Base-by-base conservation (phyloP, 305 asterid genomes). In the Fraxinus greggii region DNA sequence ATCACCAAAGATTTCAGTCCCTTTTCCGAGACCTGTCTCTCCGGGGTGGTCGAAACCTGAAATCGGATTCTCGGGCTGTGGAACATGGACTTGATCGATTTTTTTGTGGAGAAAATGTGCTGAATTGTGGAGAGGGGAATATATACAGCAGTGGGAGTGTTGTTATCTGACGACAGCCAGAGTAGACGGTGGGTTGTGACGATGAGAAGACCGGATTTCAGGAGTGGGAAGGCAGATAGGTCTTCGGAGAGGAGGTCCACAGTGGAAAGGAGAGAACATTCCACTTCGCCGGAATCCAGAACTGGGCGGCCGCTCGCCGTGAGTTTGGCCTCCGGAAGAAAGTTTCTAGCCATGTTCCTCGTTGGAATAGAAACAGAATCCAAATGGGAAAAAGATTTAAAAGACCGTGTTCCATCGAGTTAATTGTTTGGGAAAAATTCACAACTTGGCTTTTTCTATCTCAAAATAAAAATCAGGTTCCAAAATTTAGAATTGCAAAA, bases 101-200 rank as follows among this genome's bases (percentile, higher is more conserved):
- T 94, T 80, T 89, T 92, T 5, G 84, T 24, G 80, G 97, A 87
- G 78, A 89, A 79, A 5, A 94, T 92, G 82, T 92, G 90, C 12
- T 89, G 86, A 51, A 95, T 59, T 51, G 93, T 79, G 21, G 97
- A 85, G 4, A 92, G 92, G 5, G 97, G 93, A 84, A 95, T 78
- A 78, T 85, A 90, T 29, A 80, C 77, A 0, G 97, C 86, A 9
- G 17, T 31, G 48, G 75, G 23, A n/a, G 87, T 9, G 72, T 80
- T 29, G 70, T 87, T 76, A 40, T 90, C 91, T 72, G 90, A 85
- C 23, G 94, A 94, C 61, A 92, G 89, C 92, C 92, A 92, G 70
- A 95, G 79, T 76, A 95, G 92, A 83, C 99, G 99, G 80, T 86
- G 96, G 7, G 93, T 95, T 59, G 98, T 95, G 89, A 95, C 94